Evolutionary conservation across 768 basidiomycete genomes (phyloP).

Genomic region (Nevesoporus exiguus): DNA sequence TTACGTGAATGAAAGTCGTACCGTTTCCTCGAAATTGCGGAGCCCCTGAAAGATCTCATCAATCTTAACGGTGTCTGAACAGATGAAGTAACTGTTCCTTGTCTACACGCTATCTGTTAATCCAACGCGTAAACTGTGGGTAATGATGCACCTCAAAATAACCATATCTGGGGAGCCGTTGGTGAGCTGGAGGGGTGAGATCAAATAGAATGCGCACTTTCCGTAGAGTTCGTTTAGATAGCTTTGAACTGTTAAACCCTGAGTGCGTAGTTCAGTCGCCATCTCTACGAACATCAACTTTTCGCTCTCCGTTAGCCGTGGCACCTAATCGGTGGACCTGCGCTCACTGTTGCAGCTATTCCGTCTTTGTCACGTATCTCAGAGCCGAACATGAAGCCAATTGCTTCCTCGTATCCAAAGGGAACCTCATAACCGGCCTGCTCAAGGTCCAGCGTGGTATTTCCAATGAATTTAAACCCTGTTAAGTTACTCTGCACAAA

Average conservation of each 20-base stretch:
- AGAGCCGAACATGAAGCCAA: constrained; percentile 85
- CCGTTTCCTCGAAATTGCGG: constrained; percentile 51
- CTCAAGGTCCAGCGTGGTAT: constrained; percentile 66
- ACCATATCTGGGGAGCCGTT: constrained; percentile 52
- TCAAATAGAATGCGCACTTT: constrained; percentile 39
- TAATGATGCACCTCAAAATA: constrained; percentile 58
- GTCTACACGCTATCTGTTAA: constrained; percentile 43
- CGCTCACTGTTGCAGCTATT: constrained; percentile 69
- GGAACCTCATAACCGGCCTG: constrained; percentile 65
- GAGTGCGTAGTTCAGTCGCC: constrained; percentile 45
- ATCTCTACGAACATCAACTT: constrained; percentile 71
- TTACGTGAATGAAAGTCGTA: constrained; percentile 10
- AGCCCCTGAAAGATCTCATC: constrained; percentile 66
- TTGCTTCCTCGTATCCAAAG: constrained; percentile 91
- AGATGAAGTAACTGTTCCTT: constrained; percentile 80
- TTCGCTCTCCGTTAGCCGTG: not conserved
- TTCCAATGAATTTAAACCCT: constrained; percentile 93
- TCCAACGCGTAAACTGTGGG: not conserved
- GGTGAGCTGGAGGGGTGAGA: constrained; percentile 1
- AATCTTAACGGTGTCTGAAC: constrained; percentile 61
- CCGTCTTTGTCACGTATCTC: constrained; percentile 87
- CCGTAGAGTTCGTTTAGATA: constrained; percentile 64
- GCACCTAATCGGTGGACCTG: not conserved
- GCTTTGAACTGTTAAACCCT: constrained; percentile 51
- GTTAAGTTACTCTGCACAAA: constrained; percentile 5